A percentile compares a stretch with the other conserved stretches of the same genome.
Conservation (phyloP, 2,329 filamentous ascomycete genomes). For the Aspergillaceae sp. region DNA sequence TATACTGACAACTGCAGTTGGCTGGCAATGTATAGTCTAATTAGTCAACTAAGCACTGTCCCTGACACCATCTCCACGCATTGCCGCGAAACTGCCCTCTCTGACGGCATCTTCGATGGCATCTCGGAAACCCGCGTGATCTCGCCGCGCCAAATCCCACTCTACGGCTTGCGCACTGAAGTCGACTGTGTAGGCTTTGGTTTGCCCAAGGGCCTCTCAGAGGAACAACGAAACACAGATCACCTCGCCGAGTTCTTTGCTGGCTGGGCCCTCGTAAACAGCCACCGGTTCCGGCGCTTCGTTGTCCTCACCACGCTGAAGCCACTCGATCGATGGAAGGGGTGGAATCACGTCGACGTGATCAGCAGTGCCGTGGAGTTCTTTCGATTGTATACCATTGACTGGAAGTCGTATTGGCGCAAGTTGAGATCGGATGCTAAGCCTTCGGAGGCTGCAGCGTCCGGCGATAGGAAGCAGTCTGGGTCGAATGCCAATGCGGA, state of each 20-base stretch:
- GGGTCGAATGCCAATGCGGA: no score
- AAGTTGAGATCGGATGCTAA: slow-evolving; percentile 1
- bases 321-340: slow-evolving; percentile 19
- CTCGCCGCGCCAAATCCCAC: slow-evolving; percentile 17
- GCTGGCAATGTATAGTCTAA: slow-evolving; percentile 19
- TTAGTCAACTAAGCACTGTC: slow-evolving; percentile 12
- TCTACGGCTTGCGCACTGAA: slow-evolving; percentile 21
- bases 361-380: slow-evolving; percentile 7
- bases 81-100: background rate
- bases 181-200: slow-evolving; percentile 8
- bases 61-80: background rate
- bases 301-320: slow-evolving; percentile 18
- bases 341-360: slow-evolving; percentile 22
- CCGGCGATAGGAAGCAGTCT: background rate
- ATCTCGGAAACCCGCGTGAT: slow-evolving; percentile 19
- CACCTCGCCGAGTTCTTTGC: slow-evolving; percentile 33
- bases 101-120: slow-evolving; percentile 18
- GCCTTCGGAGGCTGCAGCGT: background rate
- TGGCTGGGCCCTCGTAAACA: slow-evolving; percentile 27
- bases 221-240: slow-evolving; percentile 24
- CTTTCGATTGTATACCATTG: slow-evolving; percentile 8
- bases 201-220: slow-evolving; percentile 18
- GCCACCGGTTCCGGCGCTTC: slow-evolving; percentile 25
- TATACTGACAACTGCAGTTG: slow-evolving; percentile 8
- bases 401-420: slow-evolving; percentile 8